phyloP scores from a whole-genome alignment of 306 rosid species.

The Myrica gale region DNA sequence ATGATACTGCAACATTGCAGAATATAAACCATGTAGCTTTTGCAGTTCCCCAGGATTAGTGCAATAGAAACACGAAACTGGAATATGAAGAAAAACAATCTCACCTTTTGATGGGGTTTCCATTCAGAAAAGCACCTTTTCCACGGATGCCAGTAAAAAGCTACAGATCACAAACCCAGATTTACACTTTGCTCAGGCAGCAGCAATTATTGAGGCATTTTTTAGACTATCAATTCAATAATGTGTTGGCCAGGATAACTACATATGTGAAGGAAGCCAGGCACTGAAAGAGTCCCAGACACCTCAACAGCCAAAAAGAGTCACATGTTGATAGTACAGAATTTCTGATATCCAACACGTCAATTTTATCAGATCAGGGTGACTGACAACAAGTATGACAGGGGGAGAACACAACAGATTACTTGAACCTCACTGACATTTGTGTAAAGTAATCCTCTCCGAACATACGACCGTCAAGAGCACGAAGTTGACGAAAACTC shows the following conservation, averaged over 20 bases:
- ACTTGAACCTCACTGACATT: not conserved
- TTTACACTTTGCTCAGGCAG: conserved; percentile 26
- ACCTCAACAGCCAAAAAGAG: not conserved
- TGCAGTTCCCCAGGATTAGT: not conserved
- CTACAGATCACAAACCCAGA: conserved; percentile 40
- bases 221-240: conserved; percentile 13
- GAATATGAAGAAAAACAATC: conserved; percentile 21
- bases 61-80: conserved; percentile 10
- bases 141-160: conserved; percentile 82
- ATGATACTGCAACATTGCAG: conserved; percentile 63
- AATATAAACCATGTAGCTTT: conserved; percentile 24
- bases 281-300: not conserved
- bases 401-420: not conserved
- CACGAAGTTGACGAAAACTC: not conserved
- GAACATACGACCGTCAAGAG: not conserved
- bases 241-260: not conserved
- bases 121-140: conserved; percentile 84
- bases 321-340: conserved; percentile 3
- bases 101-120: conserved; percentile 78
- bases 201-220: conserved; percentile 20
- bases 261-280: not conserved
- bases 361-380: conserved; percentile 1
- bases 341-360: conserved; percentile 11
- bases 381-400: conserved; percentile 9
- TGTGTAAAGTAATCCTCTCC: conserved; percentile 8